Base-by-base conservation (phyloP, 257 asterid species). In the Catharanthus roseus region DNA sequence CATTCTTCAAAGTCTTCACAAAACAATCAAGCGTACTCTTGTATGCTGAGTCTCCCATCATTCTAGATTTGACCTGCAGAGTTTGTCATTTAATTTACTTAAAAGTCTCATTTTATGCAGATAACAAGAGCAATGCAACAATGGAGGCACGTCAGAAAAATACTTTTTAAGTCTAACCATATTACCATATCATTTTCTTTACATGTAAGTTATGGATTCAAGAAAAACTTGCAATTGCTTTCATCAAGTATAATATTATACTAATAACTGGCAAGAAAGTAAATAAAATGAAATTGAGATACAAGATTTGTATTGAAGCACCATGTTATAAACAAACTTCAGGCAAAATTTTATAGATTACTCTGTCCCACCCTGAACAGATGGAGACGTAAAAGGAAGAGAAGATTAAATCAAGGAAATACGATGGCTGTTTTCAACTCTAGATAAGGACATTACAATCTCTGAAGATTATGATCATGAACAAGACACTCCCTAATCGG, bases 1-100 rank as follows among this genome's bases (percentile, higher is more conserved):
- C 99, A 74, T 89, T 91, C 86, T 88, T 95, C 80, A 95, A 77
- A 18, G 99, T 95, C 87, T 88, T 89, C 73, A 91, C 86, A 81
- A 95, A 95, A 79, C 99, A 95, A 82, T 95, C 99, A 21, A 95
- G 71, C 4, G 99, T 95, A 79, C 75, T 88, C 78, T 84, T 95
- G 87, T 91, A 91, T 18, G 95, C 29, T 53, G 99, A 63, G 85
- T 91, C 97, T 65, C 97, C 97, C 97, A 91, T 91, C 99, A 95
- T 95, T 82, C 99, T 89, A 8, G 97, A 91, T 78, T 91, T 95
- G 67, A 91, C 97, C 97, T 95, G 95, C 77, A 77, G 67, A 66
- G 58, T 65, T 15, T 10, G 44, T 29, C 57, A 45, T 44, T 44
- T 23, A 23, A 6, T n/a, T 65, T 66, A 66, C 50, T 77, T 73